A percentile compares a stretch with the other conserved stretches of the same genome.
Conservation (phyloP, 371 early-diverging fungal species). For the Mucor sp. region DNA sequence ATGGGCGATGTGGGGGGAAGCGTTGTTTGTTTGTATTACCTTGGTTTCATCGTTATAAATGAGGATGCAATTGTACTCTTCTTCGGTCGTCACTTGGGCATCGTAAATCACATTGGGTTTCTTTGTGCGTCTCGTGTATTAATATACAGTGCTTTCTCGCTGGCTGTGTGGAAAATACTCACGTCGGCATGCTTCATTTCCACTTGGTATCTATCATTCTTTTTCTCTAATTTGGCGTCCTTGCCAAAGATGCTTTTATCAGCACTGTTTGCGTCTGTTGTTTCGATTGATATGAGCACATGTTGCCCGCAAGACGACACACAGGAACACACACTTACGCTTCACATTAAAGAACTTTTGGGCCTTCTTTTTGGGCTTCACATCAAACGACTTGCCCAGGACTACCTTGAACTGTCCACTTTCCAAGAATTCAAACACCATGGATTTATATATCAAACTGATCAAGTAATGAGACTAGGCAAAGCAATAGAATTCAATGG, state of each 20-base stretch:
- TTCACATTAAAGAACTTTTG: conserved; percentile 19
- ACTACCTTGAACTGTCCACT: conserved; percentile 16
- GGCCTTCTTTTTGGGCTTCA: conserved; percentile 16
- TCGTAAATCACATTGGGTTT: conserved; percentile 14
- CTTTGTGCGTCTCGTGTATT: not conserved
- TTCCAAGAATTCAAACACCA: conserved; percentile 16
- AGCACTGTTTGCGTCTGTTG: not conserved
- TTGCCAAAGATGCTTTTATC: conserved; percentile 4
- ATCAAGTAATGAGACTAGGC: not conserved
- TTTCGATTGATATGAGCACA: not conserved
- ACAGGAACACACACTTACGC: conserved; percentile 5
- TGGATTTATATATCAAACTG: not conserved
- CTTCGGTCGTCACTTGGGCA: conserved; percentile 14
- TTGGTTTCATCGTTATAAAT: conserved; percentile 23
- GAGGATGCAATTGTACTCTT: conserved; percentile 22
- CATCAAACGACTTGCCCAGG: conserved; percentile 23
- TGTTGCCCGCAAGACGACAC: not conserved
- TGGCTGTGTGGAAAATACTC: not conserved
- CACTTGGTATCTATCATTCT: conserved; percentile 16
- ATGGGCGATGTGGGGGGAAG: not conserved
- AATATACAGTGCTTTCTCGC: not conserved
- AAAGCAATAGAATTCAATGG: not conserved
- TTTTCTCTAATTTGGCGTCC: conserved; percentile 18
- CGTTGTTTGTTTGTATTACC: not conserved
- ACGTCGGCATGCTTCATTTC: conserved; percentile 21